Conservation (phyloP, 2,329 filamentous ascomycete species). For the Corinectria fuckeliana region DNA sequence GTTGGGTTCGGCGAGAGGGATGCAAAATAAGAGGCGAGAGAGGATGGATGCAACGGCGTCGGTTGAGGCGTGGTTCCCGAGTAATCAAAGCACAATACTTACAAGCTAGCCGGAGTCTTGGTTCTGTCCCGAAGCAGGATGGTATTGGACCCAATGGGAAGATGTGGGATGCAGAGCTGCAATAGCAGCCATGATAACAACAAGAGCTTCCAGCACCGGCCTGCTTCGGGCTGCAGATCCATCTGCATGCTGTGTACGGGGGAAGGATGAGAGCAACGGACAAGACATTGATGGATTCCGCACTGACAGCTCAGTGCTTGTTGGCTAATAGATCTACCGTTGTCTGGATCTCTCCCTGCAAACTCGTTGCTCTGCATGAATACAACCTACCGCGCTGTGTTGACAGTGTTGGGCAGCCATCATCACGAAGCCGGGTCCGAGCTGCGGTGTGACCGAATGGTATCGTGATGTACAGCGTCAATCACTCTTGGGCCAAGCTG, state of each 20-base stretch:
- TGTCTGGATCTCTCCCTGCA: neutral
- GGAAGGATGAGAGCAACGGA: neutral
- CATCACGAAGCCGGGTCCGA: constrained; percentile 5
- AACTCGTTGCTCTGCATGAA: constrained; percentile 2
- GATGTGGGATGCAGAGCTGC: neutral
- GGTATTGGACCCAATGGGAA: constrained; percentile 1
- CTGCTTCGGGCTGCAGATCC: constrained; percentile 4
- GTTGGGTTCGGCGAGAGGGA: constrained; percentile 2
- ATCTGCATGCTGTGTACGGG: neutral
- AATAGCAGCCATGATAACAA: constrained; percentile 8
- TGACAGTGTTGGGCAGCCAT: neutral
- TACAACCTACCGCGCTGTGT: neutral
- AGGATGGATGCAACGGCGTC: constrained; percentile 2
- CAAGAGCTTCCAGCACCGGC: constrained; percentile 3
- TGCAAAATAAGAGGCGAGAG: neutral
- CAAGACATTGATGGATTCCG: neutral
- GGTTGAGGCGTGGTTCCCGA: neutral
- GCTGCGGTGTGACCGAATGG: constrained; percentile 22
- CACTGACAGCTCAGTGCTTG: neutral
- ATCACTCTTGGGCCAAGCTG: constrained; percentile 27
- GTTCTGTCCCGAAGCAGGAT: neutral
- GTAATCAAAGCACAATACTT: neutral
- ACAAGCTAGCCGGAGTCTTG: neutral
- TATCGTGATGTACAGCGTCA: constrained; percentile 11
- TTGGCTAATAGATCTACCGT: neutral